Conservation (phyloP, 139 green algal genomes). For the Tetraselmis striata region DNA sequence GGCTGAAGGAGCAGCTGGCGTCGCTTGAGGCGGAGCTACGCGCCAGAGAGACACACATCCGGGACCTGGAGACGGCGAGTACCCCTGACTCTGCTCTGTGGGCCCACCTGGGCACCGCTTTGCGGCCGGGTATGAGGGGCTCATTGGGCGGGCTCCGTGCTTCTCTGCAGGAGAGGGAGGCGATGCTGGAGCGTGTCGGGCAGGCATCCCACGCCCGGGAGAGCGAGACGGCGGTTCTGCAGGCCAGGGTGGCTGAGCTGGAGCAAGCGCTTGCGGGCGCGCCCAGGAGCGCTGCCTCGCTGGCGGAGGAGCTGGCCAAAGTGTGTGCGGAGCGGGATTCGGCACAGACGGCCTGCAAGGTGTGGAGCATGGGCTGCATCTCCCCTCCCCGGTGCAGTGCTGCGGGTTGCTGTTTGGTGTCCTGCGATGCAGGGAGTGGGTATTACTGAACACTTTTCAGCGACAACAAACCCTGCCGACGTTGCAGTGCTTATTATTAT, state of each 20-base stretch:
- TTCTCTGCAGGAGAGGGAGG: neutral
- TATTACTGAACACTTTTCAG: no score
- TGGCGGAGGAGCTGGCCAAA: neutral
- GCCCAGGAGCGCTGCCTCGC: neutral
- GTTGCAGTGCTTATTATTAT: no score
- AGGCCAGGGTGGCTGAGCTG: neutral
- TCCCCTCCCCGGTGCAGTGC: no score
- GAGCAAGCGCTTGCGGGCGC: neutral
- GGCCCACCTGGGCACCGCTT: conserved; percentile 6
- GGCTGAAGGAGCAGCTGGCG: conserved; percentile 29
- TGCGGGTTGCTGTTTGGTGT: no score
- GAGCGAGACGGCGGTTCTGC: neutral
- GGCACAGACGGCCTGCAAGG: neutral
- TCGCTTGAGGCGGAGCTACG: conserved; percentile 26
- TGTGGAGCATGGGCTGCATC: neutral
- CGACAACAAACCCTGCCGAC: no score
- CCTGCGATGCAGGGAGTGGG: no score
- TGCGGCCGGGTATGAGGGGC: conserved; percentile 7
- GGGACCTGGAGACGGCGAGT: conserved; percentile 16
- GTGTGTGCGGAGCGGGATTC: neutral
- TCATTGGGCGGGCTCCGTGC: no score
- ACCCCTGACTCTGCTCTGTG: neutral
- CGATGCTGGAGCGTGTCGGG: neutral
- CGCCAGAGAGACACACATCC: conserved; percentile 29
- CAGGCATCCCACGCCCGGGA: neutral